Percentiles rank a stretch among this genome's conserved stretches.
Conservation (phyloP, 768 basidiomycete genomes). For the Daedaleopsis sinensis region DNA sequence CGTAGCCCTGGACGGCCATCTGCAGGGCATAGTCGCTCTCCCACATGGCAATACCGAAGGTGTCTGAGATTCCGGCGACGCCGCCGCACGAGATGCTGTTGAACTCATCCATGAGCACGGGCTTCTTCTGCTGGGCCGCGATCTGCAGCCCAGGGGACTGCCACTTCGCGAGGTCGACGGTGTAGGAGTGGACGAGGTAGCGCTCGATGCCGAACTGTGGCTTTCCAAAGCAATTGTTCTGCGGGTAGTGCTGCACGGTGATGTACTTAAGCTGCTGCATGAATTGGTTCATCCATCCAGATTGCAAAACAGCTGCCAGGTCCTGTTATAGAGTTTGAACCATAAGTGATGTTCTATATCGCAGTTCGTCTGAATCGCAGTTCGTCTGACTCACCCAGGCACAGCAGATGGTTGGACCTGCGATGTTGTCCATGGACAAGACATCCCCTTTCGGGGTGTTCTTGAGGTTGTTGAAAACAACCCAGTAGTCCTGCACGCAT, state of each 20-base stretch:
- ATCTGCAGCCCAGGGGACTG: constrained; percentile 45
- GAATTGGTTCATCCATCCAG: constrained; percentile 44
- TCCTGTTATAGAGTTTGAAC: constrained; percentile 33
- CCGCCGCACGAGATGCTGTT: constrained; percentile 59
- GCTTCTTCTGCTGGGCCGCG: constrained; percentile 34
- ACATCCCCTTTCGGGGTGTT: constrained; percentile 44
- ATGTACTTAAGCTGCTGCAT: constrained; percentile 49
- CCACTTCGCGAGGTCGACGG: constrained; percentile 47
- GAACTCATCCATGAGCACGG: constrained; percentile 55
- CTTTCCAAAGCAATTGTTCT: constrained; percentile 42
- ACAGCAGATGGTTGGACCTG: constrained; percentile 56
- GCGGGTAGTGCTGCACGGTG: constrained; percentile 55
- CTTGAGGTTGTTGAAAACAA: constrained; percentile 38
- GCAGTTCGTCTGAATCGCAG: constrained; percentile 31
- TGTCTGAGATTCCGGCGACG: constrained; percentile 50
- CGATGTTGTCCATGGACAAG: constrained; percentile 41
- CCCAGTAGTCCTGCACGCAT: constrained; percentile 42
- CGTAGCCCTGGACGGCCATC: constrained; percentile 51
- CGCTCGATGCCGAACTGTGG: constrained; percentile 43
- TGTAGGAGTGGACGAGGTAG: constrained; percentile 50
- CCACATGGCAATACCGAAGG: constrained; percentile 56
- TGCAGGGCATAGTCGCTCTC: constrained; percentile 55
- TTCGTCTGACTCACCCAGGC: constrained; percentile 43
- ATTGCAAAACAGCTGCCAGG: constrained; percentile 44
- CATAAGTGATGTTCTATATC: neutral